phyloP scores from a whole-genome alignment of 78 protist species.

The Tieghemostelium lacteum region DNA sequence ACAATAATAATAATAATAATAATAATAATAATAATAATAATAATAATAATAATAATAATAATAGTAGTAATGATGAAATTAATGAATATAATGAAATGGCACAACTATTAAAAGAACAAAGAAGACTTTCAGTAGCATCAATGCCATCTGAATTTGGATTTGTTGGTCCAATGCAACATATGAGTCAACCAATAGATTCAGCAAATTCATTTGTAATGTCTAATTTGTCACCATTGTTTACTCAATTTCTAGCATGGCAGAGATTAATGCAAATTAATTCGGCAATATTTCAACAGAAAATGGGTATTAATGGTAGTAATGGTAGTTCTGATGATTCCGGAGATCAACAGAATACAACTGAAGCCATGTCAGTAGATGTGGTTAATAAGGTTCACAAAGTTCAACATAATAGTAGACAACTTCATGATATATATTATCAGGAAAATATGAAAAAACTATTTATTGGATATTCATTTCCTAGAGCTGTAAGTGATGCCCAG shows the following conservation, averaged over 20 bases:
- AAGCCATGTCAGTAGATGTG: too few relatives aligned
- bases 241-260: constrained; percentile 69
- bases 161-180: constrained; percentile 10
- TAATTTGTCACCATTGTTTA: constrained; percentile 48
- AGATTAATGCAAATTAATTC: constrained; percentile 54
- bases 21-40: constrained; percentile 43
- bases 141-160: constrained; percentile 33
- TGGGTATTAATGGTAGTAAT: neutral
- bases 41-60: constrained; percentile 3
- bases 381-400: too few relatives aligned
- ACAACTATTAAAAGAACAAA: constrained; percentile 38
- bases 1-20: neutral
- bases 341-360: too few relatives aligned
- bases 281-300: constrained; percentile 10
- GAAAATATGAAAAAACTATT: too few relatives aligned
- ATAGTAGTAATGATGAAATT: neutral
- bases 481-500: too few relatives aligned
- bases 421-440: too few relatives aligned
- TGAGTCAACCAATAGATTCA: constrained; percentile 24
- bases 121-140: constrained; percentile 37
- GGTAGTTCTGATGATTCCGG: too few relatives aligned
- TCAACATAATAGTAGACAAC: too few relatives aligned
- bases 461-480: too few relatives aligned
- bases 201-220: constrained; percentile 34
- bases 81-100: constrained; percentile 4